Conservation (phyloP, 2,329 filamentous ascomycete species). For the Eutypa lata region DNA sequence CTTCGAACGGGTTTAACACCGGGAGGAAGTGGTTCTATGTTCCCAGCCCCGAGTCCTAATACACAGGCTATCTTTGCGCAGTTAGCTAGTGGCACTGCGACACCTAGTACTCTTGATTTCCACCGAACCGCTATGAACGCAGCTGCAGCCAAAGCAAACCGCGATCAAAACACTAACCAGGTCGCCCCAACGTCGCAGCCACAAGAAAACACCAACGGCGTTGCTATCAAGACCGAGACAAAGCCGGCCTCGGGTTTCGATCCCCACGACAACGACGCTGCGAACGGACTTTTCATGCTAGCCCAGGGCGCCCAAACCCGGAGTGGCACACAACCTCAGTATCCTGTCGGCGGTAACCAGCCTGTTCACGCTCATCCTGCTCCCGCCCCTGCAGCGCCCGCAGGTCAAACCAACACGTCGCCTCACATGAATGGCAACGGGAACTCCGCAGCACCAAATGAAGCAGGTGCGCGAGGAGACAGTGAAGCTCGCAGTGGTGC, state of each 20-base stretch:
- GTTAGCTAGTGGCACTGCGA: slow-evolving; percentile 76
- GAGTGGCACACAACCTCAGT: slow-evolving; percentile 52
- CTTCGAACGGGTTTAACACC: slow-evolving; percentile 88
- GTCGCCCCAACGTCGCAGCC: slow-evolving; percentile 48
- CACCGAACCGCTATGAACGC: slow-evolving; percentile 88
- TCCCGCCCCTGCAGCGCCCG: slow-evolving; percentile 32
- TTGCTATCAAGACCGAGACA: slow-evolving; percentile 42
- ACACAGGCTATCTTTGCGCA: slow-evolving; percentile 79
- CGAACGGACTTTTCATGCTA: slow-evolving; percentile 89
- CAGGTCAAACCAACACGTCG: slow-evolving; percentile 40
- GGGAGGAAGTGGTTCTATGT: slow-evolving; percentile 95
- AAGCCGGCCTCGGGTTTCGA: slow-evolving; percentile 66
- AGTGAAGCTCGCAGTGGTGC: slow-evolving; percentile 68
- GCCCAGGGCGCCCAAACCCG: slow-evolving; percentile 61
- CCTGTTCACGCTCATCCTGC: slow-evolving; percentile 49
- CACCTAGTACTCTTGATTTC: slow-evolving; percentile 88
- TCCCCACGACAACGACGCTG: slow-evolving; percentile 90
- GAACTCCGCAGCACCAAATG: slow-evolving; percentile 37
- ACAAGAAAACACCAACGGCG: slow-evolving; percentile 47
- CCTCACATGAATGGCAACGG: slow-evolving; percentile 53
- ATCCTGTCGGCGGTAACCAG: slow-evolving; percentile 43
- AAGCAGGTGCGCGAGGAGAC: slow-evolving; percentile 43
- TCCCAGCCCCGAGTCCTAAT: slow-evolving; percentile 85
- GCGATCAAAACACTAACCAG: slow-evolving; percentile 40
- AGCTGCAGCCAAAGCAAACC: slow-evolving; percentile 58